Conservation (phyloP, 2,329 filamentous ascomycete genomes). For the Pseudodiploospora longispora region DNA sequence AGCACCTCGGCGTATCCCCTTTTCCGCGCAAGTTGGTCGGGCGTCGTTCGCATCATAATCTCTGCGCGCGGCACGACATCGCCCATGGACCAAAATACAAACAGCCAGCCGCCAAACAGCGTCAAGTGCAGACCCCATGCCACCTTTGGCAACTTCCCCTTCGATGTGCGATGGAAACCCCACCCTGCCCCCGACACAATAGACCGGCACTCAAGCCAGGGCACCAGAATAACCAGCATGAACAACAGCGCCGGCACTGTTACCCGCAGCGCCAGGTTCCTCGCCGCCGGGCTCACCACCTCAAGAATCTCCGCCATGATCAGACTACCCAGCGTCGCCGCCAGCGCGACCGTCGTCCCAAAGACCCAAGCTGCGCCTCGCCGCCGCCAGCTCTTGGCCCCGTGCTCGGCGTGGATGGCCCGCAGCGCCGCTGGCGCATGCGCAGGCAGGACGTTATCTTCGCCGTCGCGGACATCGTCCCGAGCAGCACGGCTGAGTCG, state of each 20-base stretch:
- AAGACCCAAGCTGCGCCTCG: constrained; percentile 58
- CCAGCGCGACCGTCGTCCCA: constrained; percentile 67
- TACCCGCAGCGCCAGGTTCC: constrained; percentile 58
- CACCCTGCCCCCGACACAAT: constrained; percentile 50
- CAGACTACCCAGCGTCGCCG: constrained; percentile 69
- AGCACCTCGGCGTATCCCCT: constrained; percentile 23
- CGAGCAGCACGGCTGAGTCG: constrained; percentile 52
- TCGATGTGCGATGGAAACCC: constrained; percentile 51
- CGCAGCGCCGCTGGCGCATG: constrained; percentile 53
- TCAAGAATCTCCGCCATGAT: constrained; percentile 80
- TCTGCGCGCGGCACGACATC: constrained; percentile 43
- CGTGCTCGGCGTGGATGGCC: constrained; percentile 52
- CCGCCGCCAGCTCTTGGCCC: constrained; percentile 41
- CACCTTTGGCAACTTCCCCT: constrained; percentile 46
- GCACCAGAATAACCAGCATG: constrained; percentile 65
- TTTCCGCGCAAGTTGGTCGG: constrained; percentile 3
- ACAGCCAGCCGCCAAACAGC: constrained; percentile 61
- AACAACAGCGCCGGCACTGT: constrained; percentile 65
- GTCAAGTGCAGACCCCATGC: constrained; percentile 57
- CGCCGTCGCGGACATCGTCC: constrained; percentile 40
- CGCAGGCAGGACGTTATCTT: constrained; percentile 54
- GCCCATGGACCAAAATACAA: constrained; percentile 69
- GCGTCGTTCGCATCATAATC: constrained; percentile 7
- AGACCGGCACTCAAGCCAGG: constrained; percentile 69
- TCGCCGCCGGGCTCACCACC: constrained; percentile 58